These are phyloP conservation scores for Penicillium sp. DNA, from an alignment of 2,329 filamentous ascomycete species.

Conservation along the genomic window DNA sequence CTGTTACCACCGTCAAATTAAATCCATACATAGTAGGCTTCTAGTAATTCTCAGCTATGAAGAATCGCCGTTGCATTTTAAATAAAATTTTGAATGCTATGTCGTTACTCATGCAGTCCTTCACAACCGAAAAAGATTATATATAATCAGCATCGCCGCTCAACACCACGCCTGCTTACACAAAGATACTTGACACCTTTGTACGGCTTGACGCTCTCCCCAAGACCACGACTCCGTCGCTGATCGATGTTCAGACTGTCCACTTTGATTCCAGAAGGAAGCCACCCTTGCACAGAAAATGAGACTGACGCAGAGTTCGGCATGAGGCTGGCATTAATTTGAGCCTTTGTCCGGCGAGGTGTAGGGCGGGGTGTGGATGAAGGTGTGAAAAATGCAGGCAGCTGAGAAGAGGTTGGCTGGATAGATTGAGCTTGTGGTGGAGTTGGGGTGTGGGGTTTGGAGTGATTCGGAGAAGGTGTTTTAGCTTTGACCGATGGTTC, in stretches of 20 bases:
- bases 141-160: conserved; percentile 41
- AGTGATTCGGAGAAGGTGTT: conserved; percentile 23
- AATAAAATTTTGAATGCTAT: conserved; percentile 5
- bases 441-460: conserved; percentile 27
- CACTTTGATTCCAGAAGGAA: conserved; percentile 67
- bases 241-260: conserved; percentile 66
- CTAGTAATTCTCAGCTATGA: too few relatives aligned
- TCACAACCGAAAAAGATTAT: background rate
- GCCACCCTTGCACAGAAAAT: conserved; percentile 64
- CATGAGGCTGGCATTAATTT: conserved; percentile 77
- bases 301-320: conserved; percentile 76
- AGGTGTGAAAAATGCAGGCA: conserved; percentile 27
- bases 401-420: conserved; percentile 25
- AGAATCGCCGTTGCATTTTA: background rate
- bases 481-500: conserved; percentile 22
- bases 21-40: too few relatives aligned
- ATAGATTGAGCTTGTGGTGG: conserved; percentile 15
- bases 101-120: conserved; percentile 10
- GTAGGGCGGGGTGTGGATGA: conserved; percentile 26
- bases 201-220: conserved; percentile 88
- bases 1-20: too few relatives aligned
- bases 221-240: conserved; percentile 83
- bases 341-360: conserved; percentile 47
- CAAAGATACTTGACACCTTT: conserved; percentile 98
- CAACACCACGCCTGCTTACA: conserved; percentile 62